A percentile compares a stretch with the other conserved stretches of the same genome.
Conservation (phyloP, 768 basidiomycete genomes). For the Naematelia encephala region DNA sequence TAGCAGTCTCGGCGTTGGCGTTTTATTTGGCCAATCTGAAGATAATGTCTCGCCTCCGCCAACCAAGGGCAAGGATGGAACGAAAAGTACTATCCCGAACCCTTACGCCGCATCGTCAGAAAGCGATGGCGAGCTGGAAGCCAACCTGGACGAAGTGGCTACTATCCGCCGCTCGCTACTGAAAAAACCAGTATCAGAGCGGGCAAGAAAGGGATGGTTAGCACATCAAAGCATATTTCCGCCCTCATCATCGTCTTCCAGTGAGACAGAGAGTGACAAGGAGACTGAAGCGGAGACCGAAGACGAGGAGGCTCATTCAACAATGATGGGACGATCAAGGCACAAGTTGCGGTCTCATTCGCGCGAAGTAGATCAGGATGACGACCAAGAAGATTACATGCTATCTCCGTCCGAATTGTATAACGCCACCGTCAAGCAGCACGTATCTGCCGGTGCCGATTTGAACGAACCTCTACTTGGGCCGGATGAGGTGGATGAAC, state of each 20-base stretch:
- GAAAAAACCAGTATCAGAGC: slow-evolving; percentile 17
- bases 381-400: slow-evolving; percentile 25
- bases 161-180: slow-evolving; percentile 23
- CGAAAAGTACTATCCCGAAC: slow-evolving; percentile 24
- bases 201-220: slow-evolving; percentile 45
- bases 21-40: slow-evolving; percentile 22
- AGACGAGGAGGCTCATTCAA: slow-evolving; percentile 14
- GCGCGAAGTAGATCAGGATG: slow-evolving; percentile 17
- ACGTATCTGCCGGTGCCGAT: slow-evolving; percentile 3
- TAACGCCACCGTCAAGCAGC: slow-evolving; percentile 9
- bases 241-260: slow-evolving; percentile 34
- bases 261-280: slow-evolving; percentile 32
- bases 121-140: slow-evolving; percentile 27
- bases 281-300: slow-evolving; percentile 28
- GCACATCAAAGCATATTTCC: slow-evolving; percentile 50
- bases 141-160: slow-evolving; percentile 33
- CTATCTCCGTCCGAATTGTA: slow-evolving; percentile 31
- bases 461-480: slow-evolving; percentile 41
- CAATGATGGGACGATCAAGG: slow-evolving; percentile 29
- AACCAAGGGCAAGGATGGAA: slow-evolving; percentile 12
- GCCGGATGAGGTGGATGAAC: slow-evolving; percentile 29
- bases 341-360: slow-evolving; percentile 14
- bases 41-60: neutral
- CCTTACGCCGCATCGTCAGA: slow-evolving; percentile 34
- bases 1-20: slow-evolving; percentile 25